Evolutionary conservation across 2,329 filamentous ascomycete species (phyloP).

Genomic region (Lachnellula arida): DNA sequence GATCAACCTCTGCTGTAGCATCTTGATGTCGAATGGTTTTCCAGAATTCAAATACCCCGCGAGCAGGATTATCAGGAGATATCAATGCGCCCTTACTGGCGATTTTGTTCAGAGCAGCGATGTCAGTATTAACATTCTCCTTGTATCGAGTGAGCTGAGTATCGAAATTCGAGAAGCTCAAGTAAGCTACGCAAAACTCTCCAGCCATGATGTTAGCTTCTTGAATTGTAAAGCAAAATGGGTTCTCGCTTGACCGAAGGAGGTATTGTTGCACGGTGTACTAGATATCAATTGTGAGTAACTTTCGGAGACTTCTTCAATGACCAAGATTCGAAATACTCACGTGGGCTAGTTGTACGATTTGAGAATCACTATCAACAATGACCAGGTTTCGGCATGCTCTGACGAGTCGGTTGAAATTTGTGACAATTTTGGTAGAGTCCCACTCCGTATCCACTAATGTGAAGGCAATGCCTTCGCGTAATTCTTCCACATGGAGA

Average conservation of each 20-base stretch:
- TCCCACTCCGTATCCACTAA: conserved; percentile 9
- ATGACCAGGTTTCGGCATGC: conserved; percentile 13
- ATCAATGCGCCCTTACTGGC: background rate
- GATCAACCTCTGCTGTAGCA: background rate
- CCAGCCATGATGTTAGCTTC: conserved; percentile 12
- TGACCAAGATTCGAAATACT: background rate
- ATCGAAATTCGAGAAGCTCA: conserved; percentile 16
- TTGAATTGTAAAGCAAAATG: conserved; percentile 4
- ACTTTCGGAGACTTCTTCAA: no score
- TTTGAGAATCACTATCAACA: conserved; percentile 7
- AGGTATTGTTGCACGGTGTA: background rate
- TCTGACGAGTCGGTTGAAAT: conserved; percentile 9
- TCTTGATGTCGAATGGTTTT: conserved; percentile 1
- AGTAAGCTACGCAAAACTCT: conserved; percentile 14
- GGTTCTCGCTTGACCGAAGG: background rate
- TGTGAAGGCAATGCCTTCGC: conserved; percentile 15
- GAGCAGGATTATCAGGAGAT: background rate
- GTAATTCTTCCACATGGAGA: conserved; percentile 11
- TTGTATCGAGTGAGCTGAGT: conserved; percentile 7
- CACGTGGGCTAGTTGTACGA: conserved; percentile 12
- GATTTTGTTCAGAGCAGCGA: conserved; percentile 3
- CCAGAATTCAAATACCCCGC: background rate
- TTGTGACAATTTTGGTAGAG: conserved; percentile 7
- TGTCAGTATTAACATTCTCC: conserved; percentile 4
- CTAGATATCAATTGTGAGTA: background rate